Evolutionary conservation across 352 stramenopile species (phyloP).

Genomic region (Phytopythium boreale): DNA sequence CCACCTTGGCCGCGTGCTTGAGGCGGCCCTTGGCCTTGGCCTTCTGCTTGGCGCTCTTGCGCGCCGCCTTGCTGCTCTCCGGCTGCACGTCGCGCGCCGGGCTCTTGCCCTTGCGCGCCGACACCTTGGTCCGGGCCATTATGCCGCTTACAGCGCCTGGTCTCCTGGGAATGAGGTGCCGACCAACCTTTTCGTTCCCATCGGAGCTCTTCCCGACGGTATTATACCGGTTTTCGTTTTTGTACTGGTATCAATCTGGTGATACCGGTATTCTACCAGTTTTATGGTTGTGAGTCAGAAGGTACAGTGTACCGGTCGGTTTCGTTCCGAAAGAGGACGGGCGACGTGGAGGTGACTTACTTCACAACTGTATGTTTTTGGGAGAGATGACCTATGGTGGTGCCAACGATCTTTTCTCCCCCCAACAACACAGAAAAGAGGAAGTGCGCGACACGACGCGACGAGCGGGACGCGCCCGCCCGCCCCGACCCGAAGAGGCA

Average conservation of each 20-base stretch:
- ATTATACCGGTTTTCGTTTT: constrained; percentile 4
- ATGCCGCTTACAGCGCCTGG: background rate
- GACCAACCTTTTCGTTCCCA: background rate
- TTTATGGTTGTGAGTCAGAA: background rate
- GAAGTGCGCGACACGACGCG: background rate
- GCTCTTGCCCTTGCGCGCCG: constrained; percentile 28
- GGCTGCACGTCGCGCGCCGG: constrained; percentile 27
- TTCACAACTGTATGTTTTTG: background rate
- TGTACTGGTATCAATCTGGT: constrained; percentile 7
- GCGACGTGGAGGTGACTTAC: constrained; percentile 9
- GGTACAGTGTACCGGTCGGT: background rate
- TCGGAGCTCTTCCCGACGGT: background rate
- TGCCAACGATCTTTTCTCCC: background rate
- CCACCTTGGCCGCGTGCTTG: constrained; percentile 49
- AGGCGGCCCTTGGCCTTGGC: constrained; percentile 56
- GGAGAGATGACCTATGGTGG: constrained; percentile 17
- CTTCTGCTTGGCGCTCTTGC: constrained; percentile 53
- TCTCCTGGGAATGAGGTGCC: background rate
- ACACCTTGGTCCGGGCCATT: constrained; percentile 51
- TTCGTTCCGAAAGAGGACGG: constrained; percentile 6
- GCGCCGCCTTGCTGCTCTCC: constrained; percentile 28
- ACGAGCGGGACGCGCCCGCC: background rate
- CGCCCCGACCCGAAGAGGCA: background rate
- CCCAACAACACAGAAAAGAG: background rate
- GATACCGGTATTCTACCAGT: background rate